Evolutionary conservation across 106 monocot species (phyloP).

Genomic region (Platanthera guangdongensis): DNA sequence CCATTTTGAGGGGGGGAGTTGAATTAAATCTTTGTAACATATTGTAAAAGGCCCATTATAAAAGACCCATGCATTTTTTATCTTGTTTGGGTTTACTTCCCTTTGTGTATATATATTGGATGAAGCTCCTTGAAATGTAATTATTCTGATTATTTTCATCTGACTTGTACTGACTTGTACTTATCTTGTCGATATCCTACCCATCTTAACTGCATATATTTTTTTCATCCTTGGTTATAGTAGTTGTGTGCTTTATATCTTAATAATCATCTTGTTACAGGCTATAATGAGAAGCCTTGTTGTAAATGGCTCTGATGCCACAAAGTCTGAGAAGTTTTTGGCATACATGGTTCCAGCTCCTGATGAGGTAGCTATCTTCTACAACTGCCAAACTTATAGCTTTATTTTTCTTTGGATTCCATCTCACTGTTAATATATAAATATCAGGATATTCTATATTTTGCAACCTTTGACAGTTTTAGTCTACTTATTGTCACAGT

Average conservation of each 20-base stretch:
- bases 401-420: not conserved
- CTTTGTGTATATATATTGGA: too few relatives aligned
- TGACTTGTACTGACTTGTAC: too few relatives aligned
- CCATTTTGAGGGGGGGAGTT: too few relatives aligned
- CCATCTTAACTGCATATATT: not conserved
- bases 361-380: constrained; percentile 50
- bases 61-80: too few relatives aligned
- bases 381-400: not conserved
- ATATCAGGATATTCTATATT: not conserved
- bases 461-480: not conserved
- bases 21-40: too few relatives aligned
- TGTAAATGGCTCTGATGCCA: constrained; percentile 64
- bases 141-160: too few relatives aligned
- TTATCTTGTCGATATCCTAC: not conserved
- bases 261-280: constrained; percentile 24
- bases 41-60: too few relatives aligned
- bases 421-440: not conserved
- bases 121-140: too few relatives aligned
- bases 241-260: not conserved
- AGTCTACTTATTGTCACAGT: constrained; percentile 32
- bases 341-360: constrained; percentile 90
- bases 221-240: not conserved
- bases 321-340: constrained; percentile 79
- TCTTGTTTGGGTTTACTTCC: too few relatives aligned
- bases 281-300: constrained; percentile 92